Base-by-base conservation (phyloP, 2,329 filamentous ascomycete genomes). In the Microascus cirrosus region DNA sequence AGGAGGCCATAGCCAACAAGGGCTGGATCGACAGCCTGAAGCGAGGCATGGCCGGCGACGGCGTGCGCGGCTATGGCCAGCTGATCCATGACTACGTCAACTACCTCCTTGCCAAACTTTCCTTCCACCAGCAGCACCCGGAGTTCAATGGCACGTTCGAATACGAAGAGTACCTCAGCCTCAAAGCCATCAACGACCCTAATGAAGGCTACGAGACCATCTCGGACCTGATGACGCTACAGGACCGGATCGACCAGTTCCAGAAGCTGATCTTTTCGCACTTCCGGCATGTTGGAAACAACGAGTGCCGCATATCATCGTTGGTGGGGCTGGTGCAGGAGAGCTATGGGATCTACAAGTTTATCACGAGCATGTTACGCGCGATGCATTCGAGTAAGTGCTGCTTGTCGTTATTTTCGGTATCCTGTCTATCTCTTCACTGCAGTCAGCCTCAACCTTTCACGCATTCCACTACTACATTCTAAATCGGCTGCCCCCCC, bases 131-230 rank as follows among this genome's bases (percentile, higher is more conserved):
- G 61, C 89, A 96, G 64, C 94, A 99, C 69, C 90, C 91, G 20
- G 93, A 97, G 71, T 99, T 99, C 78, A 99, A 99, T 73, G 94
- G 93, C 60, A 91, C 93, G 1, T 99, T 99, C 68, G 94, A 99
- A 70, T 99, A 99, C 69, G 93, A 97, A 75, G 94, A 99, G 71
- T 99, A 99, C 71, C 92, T 97, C 70, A 96, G 91, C 69, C 78
- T 99, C 70, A 97, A 96, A 77, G 90, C 91, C 32, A 97, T 95
- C 76, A 96, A 97, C 71, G 94, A 99, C 71, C 94, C 94, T 3
- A 97, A 99, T 68, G 94, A 99, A 75, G 94, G 94, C 69, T 93
- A 86, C 69, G 94, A 99, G 77, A 96, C 93, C 25, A 97, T 99
- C 65, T 89, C 87, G 63, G 94, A 99, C 72, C 81, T 99, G 58